Conservation (phyloP, 179 eudicot genomes). For the Beta corolliflora region DNA sequence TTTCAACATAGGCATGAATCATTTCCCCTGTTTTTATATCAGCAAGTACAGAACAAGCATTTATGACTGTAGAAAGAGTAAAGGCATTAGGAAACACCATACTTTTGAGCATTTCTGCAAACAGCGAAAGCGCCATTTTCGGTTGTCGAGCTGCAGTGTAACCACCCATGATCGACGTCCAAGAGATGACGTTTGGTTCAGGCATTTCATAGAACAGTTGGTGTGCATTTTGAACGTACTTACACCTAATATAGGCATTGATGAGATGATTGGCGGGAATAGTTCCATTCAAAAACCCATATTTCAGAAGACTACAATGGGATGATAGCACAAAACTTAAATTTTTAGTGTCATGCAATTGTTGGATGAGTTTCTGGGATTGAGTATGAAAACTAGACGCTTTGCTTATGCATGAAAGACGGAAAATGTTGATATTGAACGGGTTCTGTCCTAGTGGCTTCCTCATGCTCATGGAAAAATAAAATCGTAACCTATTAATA, state of each 20-base stretch:
- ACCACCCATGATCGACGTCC: slow-evolving; percentile 65
- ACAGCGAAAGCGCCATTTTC: slow-evolving; percentile 40
- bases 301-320: slow-evolving; percentile 44
- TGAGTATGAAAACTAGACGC: slow-evolving; percentile 25
- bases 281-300: slow-evolving; percentile 44
- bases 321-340: slow-evolving; percentile 26
- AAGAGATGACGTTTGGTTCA: slow-evolving; percentile 54
- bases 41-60: slow-evolving; percentile 56
- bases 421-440: neutral
- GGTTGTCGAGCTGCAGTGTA: slow-evolving; percentile 38
- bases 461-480: slow-evolving; percentile 10
- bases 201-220: slow-evolving; percentile 54
- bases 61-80: slow-evolving; percentile 51
- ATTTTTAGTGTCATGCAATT: slow-evolving; percentile 34
- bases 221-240: slow-evolving; percentile 39
- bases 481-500: no score
- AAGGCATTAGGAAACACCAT: slow-evolving; percentile 53
- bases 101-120: slow-evolving; percentile 34
- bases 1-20: slow-evolving; percentile 46
- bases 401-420: slow-evolving; percentile 37
- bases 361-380: slow-evolving; percentile 32
- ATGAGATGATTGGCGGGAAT: slow-evolving; percentile 50
- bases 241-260: slow-evolving; percentile 43
- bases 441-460: neutral
- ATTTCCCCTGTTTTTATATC: slow-evolving; percentile 39